Base-by-base conservation (phyloP, 345 rosid species). In the Murraya paniculata region DNA sequence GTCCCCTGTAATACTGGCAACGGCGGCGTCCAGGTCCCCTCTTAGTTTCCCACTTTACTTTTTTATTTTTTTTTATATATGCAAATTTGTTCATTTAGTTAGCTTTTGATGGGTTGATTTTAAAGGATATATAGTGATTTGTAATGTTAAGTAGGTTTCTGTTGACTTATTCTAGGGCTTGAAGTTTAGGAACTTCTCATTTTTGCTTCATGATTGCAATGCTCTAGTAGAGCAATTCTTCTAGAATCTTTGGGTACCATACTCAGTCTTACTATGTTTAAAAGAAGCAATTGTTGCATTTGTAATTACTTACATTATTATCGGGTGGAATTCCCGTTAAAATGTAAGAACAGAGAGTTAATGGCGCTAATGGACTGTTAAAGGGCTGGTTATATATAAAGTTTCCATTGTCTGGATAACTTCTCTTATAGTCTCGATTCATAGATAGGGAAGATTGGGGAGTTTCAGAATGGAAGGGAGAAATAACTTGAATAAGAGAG, bases 21-120 rank as follows among this genome's bases (percentile, higher is more conserved):
- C 24, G 99, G 99, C 79, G 99, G 97, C 82, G 87, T 96, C 57
- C 99, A 96, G 98, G 99, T 96, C 39, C 45, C 56, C 18, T 69
- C 58, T 60, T 57, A 33, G 61, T 65, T 77, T 61, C 28, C 50
- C 55, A 68, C 24, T 76, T 53, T 28, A 38, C 56, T 24, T 22
- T 39, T 68, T 33, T 21, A 28, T 25, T 39, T 68, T 33, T n/a
- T n/a, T n/a, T 8, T 35, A 13, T 30, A 13, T 1, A 10, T 38
- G 7, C 21, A 8, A 36, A 36, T 71, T 8, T 36, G 14, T 18
- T 13, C 18, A 5, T 4, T 30, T 14, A 70, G 58, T 71, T 71
- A 50, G 22, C 57, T 45, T 31, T 56, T 72, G 25, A 33, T 18
- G 21, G 56, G 56, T 50, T 55, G 31, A 55, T 72, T 45, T 72